A percentile compares a stretch with the other conserved stretches of the same genome.
These are phyloP conservation scores for Irpex rosettiformis DNA, from an alignment of 1,284 basidiomycete genomes.

Conservation along the genomic window DNA sequence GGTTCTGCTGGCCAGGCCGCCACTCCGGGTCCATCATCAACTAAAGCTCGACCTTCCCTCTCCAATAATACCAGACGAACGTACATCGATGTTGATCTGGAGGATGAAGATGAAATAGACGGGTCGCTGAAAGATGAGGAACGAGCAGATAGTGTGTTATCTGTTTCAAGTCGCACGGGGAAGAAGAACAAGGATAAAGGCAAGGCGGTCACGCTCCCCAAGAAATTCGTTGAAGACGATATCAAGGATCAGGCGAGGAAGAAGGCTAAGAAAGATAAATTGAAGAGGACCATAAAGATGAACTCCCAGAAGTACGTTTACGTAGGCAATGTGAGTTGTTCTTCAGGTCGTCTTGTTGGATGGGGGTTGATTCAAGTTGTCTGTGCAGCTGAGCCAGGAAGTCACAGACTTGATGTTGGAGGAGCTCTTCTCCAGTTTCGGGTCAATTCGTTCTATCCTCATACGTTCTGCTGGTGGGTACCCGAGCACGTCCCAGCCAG, in stretches of 20 bases:
- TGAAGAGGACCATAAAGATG: slow-evolving; percentile 7
- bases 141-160: not conserved
- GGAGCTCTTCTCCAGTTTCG: slow-evolving; percentile 39
- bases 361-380: not conserved
- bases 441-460: slow-evolving; percentile 36
- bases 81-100: no score
- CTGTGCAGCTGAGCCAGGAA: slow-evolving; percentile 28
- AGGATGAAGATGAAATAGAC: not conserved
- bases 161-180: not conserved
- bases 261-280: slow-evolving; percentile 18
- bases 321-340: slow-evolving; percentile 63
- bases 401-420: slow-evolving; percentile 36
- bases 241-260: slow-evolving; percentile 15
- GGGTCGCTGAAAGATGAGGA: not conserved
- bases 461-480: slow-evolving; percentile 49
- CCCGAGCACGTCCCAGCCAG: slow-evolving; percentile 31
- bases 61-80: no score
- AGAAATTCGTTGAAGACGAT: slow-evolving; percentile 5
- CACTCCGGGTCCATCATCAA: not conserved
- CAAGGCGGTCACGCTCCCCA: slow-evolving; percentile 10
- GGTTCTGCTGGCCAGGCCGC: slow-evolving; percentile 5
- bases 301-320: slow-evolving; percentile 33
- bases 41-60: no score
- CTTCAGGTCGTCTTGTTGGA: not conserved
- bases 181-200: slow-evolving; percentile 18